A percentile compares a stretch with the other conserved stretches of the same genome.
phyloP scores from a whole-genome alignment of 345 rosid species.

The Brassica cretica region DNA sequence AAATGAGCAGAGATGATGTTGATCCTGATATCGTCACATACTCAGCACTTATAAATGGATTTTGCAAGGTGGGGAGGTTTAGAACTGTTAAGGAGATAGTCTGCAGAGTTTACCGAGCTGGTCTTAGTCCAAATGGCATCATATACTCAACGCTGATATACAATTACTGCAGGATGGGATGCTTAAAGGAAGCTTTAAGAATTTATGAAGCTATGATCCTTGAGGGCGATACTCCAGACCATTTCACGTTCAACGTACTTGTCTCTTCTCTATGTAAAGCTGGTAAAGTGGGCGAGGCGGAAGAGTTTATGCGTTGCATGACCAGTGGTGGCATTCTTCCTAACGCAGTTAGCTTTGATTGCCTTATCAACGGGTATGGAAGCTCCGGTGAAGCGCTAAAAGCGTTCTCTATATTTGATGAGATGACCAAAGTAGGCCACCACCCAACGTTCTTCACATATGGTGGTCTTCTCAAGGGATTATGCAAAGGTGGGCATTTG shows the following conservation, averaged over 20 bases:
- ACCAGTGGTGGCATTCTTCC: constrained; percentile 47
- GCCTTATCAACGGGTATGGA: constrained; percentile 66
- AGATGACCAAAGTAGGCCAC: constrained; percentile 68
- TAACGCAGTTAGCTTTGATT: constrained; percentile 60
- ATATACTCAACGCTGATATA: constrained; percentile 61
- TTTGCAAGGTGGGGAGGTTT: constrained; percentile 52
- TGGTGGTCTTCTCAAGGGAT: constrained; percentile 80
- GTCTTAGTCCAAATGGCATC: constrained; percentile 58
- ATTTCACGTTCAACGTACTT: constrained; percentile 56
- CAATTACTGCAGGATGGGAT: constrained; percentile 57
- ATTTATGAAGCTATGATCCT: constrained; percentile 58
- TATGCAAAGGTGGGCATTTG: constrained; percentile 68
- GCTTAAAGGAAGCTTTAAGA: constrained; percentile 58
- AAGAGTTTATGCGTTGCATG: constrained; percentile 64
- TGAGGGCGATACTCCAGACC: constrained; percentile 48
- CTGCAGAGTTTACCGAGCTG: constrained; percentile 67
- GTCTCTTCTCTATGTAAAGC: constrained; percentile 64
- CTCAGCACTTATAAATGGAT: constrained; percentile 82
- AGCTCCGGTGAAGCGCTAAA: constrained; percentile 56
- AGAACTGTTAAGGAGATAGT: constrained; percentile 55
- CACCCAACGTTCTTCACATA: constrained; percentile 68
- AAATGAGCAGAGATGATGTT: constrained; percentile 62
- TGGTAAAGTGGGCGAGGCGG: constrained; percentile 68
- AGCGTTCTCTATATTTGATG: constrained; percentile 70
- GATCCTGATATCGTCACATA: constrained; percentile 72